These are phyloP conservation scores for Cytospora chrysosperma DNA, from an alignment of 2,329 filamentous ascomycete species.

Conservation along the genomic window DNA sequence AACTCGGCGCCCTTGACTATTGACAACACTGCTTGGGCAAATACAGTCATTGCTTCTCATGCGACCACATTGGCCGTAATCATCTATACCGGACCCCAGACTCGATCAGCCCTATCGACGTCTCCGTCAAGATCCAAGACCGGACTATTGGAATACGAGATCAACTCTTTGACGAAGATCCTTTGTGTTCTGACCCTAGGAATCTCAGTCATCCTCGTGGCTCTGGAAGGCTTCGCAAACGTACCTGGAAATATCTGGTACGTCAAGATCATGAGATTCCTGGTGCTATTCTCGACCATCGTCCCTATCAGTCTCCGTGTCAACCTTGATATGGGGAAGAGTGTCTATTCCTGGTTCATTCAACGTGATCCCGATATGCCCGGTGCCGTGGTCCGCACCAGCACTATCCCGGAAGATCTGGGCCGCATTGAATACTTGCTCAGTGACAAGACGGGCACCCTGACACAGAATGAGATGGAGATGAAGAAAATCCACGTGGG, in stretches of 20 bases:
- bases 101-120: slow-evolving; percentile 89
- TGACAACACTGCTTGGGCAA: slow-evolving; percentile 98
- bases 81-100: slow-evolving; percentile 92
- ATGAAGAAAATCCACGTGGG: slow-evolving; percentile 98
- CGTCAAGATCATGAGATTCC: slow-evolving; percentile 94
- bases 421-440: slow-evolving; percentile 94
- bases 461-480: slow-evolving; percentile 98
- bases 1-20: slow-evolving; percentile 78
- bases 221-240: slow-evolving; percentile 75
- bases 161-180: slow-evolving; percentile 96
- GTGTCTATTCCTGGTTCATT: slow-evolving; percentile 93
- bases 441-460: slow-evolving; percentile 96
- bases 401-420: slow-evolving; percentile 94
- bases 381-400: slow-evolving; percentile 90
- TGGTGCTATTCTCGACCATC: slow-evolving; percentile 98
- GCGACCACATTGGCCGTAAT: slow-evolving; percentile 86
- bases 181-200: slow-evolving; percentile 84
- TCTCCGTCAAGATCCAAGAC: slow-evolving; percentile 90
- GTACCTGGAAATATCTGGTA: slow-evolving; percentile 77
- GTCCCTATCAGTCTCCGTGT: slow-evolving; percentile 96
- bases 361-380: slow-evolving; percentile 87
- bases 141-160: slow-evolving; percentile 90
- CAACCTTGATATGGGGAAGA: slow-evolving; percentile 96
- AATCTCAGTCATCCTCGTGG: slow-evolving; percentile 84
- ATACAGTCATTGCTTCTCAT: slow-evolving; percentile 93